Percentiles rank a stretch among this genome's conserved stretches.
Conservation (phyloP, 495 filamentous ascomycete species). For the Bombardia bombarda region DNA sequence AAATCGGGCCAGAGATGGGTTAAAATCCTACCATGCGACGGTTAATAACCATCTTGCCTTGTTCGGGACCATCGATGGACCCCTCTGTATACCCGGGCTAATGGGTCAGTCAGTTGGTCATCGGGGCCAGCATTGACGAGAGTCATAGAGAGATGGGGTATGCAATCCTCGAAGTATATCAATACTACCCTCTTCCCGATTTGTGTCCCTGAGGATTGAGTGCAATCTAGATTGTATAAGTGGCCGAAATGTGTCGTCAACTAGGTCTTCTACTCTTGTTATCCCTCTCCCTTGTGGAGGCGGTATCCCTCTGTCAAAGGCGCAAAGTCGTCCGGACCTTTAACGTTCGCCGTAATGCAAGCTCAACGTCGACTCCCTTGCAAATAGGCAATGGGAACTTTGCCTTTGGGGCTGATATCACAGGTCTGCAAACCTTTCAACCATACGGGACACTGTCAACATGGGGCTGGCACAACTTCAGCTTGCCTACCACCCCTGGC, state of each 20-base stretch:
- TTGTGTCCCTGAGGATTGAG: background rate
- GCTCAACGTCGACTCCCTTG: conserved; percentile 38
- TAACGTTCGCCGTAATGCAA: conserved; percentile 35
- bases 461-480: conserved; percentile 53
- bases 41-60: conserved; percentile 11
- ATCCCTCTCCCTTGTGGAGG: conserved; percentile 15
- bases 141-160: too few relatives aligned
- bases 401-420: conserved; percentile 47
- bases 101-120: conserved; percentile 1
- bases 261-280: conserved; percentile 10
- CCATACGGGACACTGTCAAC: conserved; percentile 49
- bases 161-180: too few relatives aligned
- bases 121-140: too few relatives aligned
- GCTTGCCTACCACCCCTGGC: conserved; percentile 35
- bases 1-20: background rate
- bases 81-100: conserved; percentile 2
- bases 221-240: too few relatives aligned
- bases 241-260: background rate
- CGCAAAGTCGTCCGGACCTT: conserved; percentile 21
- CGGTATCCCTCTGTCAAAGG: conserved; percentile 20
- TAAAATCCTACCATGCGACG: conserved; percentile 5
- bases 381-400: conserved; percentile 50
- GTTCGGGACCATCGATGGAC: background rate
- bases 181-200: conserved; percentile 1
- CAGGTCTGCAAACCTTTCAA: conserved; percentile 51